These are phyloP conservation scores for Entomortierella beljakovae DNA, from an alignment of 192 early-diverging fungal species.

Conservation along the genomic window DNA sequence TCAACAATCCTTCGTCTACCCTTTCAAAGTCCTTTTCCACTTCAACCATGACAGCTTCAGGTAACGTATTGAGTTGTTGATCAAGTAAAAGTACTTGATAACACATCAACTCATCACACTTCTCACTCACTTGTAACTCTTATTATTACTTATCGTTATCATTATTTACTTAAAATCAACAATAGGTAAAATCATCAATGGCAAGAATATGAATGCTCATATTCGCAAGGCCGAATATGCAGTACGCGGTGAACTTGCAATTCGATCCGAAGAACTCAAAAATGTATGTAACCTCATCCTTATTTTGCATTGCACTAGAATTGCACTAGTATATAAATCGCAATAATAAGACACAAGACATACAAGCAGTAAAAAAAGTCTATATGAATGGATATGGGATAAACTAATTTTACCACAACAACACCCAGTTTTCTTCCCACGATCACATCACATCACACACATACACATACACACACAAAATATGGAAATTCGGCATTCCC, in stretches of 20 bases:
- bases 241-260: conserved; percentile 94
- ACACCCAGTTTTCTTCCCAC: conserved; percentile 20
- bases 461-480: background rate
- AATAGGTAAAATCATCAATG: conserved; percentile 71
- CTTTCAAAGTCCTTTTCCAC: conserved; percentile 25
- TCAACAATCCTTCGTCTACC: conserved; percentile 6
- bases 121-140: too few species aligned
- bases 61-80: background rate
- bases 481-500: conserved; percentile 2
- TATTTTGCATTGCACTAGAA: background rate
- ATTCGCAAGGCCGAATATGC: conserved; percentile 90
- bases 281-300: conserved; percentile 44
- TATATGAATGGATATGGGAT: too few species aligned
- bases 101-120: background rate
- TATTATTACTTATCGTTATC: background rate
- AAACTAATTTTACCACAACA: background rate
- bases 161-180: background rate
- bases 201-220: conserved; percentile 78
- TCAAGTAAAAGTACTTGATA: background rate
- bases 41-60: conserved; percentile 29
- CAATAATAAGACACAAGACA: background rate
- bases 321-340: background rate
- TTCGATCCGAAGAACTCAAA: conserved; percentile 88
- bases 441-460: conserved; percentile 7
- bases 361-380: background rate